Evolutionary conservation across 2,329 filamentous ascomycete genomes (phyloP).

Genomic region (Xylaria sp.): DNA sequence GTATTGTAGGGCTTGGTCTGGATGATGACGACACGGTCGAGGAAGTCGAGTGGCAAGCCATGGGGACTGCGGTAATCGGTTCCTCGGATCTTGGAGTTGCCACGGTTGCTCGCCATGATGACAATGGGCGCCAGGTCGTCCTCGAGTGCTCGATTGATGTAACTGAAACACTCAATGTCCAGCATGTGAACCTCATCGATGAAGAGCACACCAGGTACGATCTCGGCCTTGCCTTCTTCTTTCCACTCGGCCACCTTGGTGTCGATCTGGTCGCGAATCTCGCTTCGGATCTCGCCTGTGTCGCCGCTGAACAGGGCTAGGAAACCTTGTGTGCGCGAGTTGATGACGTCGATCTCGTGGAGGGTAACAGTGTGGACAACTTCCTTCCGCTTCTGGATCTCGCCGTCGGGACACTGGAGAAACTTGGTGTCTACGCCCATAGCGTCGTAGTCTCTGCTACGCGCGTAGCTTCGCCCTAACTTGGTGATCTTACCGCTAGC

Average conservation of each 20-base stretch:
- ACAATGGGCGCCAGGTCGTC: constrained; percentile 95
- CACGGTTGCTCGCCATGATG: constrained; percentile 99
- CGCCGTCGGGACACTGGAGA: constrained; percentile 95
- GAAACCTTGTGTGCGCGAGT: constrained; percentile 98
- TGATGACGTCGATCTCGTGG: constrained; percentile 99
- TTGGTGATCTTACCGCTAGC: constrained; percentile 98
- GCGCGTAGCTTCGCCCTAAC: constrained; percentile 91
- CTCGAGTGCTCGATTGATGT: constrained; percentile 96
- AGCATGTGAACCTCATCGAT: constrained; percentile 99
- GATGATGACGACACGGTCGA: constrained; percentile 96
- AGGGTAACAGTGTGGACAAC: constrained; percentile 96
- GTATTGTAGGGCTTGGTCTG: constrained; percentile 86
- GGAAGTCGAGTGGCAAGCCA: constrained; percentile 92
- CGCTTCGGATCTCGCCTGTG: constrained; percentile 96
- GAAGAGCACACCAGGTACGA: constrained; percentile 95
- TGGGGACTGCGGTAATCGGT: constrained; percentile 95
- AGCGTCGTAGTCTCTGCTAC: constrained; percentile 97
- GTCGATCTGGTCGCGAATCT: constrained; percentile 98
- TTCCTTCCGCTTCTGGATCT: constrained; percentile 96
- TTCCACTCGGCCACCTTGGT: constrained; percentile 99
- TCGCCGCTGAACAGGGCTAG: constrained; percentile 97
- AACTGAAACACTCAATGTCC: constrained; percentile 98
- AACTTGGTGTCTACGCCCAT: constrained; percentile 99
- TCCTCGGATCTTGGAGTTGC: constrained; percentile 89
- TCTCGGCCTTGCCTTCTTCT: constrained; percentile 98